phyloP scores from a whole-genome alignment of 2,329 filamentous ascomycete genomes.

The Aspergillus oerlinghausenensis region DNA sequence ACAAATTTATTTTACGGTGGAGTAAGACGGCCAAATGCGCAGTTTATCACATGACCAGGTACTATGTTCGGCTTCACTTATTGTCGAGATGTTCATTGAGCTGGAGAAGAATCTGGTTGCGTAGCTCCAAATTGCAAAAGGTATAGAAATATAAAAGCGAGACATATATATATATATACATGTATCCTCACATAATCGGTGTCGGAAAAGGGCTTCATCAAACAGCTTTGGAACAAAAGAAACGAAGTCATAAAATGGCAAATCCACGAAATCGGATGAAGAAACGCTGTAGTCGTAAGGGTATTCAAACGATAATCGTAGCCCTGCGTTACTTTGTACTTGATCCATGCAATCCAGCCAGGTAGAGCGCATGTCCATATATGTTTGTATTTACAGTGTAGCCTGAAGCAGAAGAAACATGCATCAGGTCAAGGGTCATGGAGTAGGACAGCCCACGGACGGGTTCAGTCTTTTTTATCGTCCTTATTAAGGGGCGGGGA shows the following conservation, averaged over 20 bases:
- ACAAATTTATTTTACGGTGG: conserved; percentile 33
- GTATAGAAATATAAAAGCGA: neutral
- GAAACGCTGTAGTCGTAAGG: conserved; percentile 26
- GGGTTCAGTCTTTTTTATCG: conserved; percentile 28
- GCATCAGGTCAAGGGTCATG: neutral
- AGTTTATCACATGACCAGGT: conserved; percentile 18
- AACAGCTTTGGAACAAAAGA: neutral
- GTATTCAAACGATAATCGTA: conserved; percentile 27
- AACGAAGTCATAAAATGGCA: conserved; percentile 2
- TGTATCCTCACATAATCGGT: neutral
- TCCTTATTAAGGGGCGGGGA: conserved; percentile 22
- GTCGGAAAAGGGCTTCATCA: neutral
- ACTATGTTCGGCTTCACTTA: neutral
- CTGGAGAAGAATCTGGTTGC: neutral
- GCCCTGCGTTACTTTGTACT: conserved; percentile 29
- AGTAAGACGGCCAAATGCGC: conserved; percentile 10
- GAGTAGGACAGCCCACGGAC: neutral
- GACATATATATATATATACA: neutral
- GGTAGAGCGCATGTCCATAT: conserved; percentile 9
- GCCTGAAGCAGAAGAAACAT: conserved; percentile 1
- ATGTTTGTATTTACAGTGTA: conserved; percentile 18
- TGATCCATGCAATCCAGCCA: conserved; percentile 13
- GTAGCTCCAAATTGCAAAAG: neutral
- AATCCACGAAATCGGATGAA: conserved; percentile 8
- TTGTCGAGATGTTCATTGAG: neutral